These are phyloP conservation scores for Fusarium decemcellulare DNA, from an alignment of 2,329 filamentous ascomycete species.

Conservation along the genomic window DNA sequence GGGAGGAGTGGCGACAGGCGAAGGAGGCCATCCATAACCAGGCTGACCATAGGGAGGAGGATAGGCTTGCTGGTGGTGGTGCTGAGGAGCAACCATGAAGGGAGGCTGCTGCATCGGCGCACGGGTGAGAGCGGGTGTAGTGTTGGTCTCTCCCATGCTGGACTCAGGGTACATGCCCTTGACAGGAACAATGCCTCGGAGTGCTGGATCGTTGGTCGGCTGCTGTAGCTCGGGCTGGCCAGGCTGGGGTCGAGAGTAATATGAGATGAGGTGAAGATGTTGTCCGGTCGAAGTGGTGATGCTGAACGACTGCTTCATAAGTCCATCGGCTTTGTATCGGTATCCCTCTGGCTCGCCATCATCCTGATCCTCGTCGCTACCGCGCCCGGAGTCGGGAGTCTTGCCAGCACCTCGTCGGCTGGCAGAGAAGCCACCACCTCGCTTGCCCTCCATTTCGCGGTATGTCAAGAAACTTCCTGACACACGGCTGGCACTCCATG, in stretches of 20 bases:
- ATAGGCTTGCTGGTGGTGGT: constrained; percentile 50
- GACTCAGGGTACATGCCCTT: constrained; percentile 99
- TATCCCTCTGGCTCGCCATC: constrained; percentile 91
- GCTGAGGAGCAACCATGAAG: constrained; percentile 55
- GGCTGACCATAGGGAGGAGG: constrained; percentile 59
- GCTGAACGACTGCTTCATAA: constrained; percentile 99
- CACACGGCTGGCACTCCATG: constrained; percentile 97
- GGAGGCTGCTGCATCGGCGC: constrained; percentile 72
- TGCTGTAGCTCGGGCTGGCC: constrained; percentile 81
- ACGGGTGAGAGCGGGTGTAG: constrained; percentile 84
- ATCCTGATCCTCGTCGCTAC: constrained; percentile 88
- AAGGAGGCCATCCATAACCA: constrained; percentile 69
- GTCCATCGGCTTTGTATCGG: constrained; percentile 93
- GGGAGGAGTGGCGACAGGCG: constrained; percentile 68
- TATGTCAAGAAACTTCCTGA: constrained; percentile 98
- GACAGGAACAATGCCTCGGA: constrained; percentile 86
- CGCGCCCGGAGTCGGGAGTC: constrained; percentile 85
- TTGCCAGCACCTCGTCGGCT: constrained; percentile 74
- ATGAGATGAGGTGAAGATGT: constrained; percentile 97
- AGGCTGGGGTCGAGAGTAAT: constrained; percentile 87
- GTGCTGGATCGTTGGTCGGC: constrained; percentile 83
- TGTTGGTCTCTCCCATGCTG: constrained; percentile 87
- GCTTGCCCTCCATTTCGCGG: constrained; percentile 98
- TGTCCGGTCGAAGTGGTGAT: constrained; percentile 92
- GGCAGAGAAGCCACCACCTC: constrained; percentile 81